Evolutionary conservation across 2,329 filamentous ascomycete species (phyloP).

Genomic region (Endocalyx cinctus): DNA sequence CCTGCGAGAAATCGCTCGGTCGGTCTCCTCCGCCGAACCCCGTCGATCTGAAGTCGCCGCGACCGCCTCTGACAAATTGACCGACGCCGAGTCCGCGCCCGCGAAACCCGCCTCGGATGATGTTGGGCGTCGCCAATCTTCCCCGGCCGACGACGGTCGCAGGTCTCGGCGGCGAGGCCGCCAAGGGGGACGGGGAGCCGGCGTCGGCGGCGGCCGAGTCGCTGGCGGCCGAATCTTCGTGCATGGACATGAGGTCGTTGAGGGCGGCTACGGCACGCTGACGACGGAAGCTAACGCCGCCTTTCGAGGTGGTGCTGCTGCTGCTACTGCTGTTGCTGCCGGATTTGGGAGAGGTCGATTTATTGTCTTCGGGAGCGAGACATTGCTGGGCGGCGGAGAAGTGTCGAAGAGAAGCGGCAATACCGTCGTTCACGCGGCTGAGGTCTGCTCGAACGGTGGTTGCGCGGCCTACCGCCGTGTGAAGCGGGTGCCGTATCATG

Average conservation of each 20-base stretch:
- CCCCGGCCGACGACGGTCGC: neutral
- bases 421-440: slow-evolving; percentile 23
- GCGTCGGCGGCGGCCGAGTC: neutral
- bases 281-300: slow-evolving; percentile 9
- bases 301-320: slow-evolving; percentile 4
- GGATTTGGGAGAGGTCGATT: slow-evolving; percentile 3
- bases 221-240: slow-evolving; percentile 1
- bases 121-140: neutral
- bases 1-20: slow-evolving; percentile 14
- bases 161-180: neutral
- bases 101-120: slow-evolving; percentile 18
- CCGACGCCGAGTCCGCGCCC: slow-evolving; percentile 3
- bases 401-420: slow-evolving; percentile 24
- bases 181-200: neutral
- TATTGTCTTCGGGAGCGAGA: too few relatives aligned
- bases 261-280: slow-evolving; percentile 19
- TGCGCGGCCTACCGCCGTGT: slow-evolving; percentile 19
- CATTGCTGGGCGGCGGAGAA: slow-evolving; percentile 26
- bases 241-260: slow-evolving; percentile 19
- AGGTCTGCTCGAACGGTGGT: slow-evolving; percentile 26
- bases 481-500: slow-evolving; percentile 28
- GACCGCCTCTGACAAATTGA: slow-evolving; percentile 6
- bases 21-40: neutral
- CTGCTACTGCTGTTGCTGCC: slow-evolving; percentile 1
- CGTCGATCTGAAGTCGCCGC: neutral